A percentile compares a stretch with the other conserved stretches of the same genome.
phyloP scores from a whole-genome alignment of 192 early-diverging fungal species.

The Neocallimastix lanati region DNA sequence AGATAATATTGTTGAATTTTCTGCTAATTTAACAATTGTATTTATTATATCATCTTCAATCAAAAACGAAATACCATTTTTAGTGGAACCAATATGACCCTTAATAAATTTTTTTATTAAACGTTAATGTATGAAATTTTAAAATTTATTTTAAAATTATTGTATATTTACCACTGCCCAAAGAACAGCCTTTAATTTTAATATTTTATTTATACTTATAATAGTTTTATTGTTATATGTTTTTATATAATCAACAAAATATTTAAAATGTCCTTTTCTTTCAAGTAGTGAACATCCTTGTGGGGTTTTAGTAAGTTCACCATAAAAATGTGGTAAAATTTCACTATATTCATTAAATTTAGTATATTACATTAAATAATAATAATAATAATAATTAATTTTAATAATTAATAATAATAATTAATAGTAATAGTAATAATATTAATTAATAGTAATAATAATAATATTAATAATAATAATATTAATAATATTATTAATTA shows the following conservation, averaged over 20 bases:
- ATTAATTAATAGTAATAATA: too few relatives aligned
- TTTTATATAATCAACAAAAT: slow-evolving; percentile 39
- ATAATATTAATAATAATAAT: too few relatives aligned
- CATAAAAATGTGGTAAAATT: slow-evolving; percentile 58
- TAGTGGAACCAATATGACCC: not conserved
- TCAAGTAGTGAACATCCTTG: slow-evolving; percentile 48
- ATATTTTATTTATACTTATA: slow-evolving; percentile 11
- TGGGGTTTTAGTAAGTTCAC: slow-evolving; percentile 52
- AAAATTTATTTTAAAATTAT: too few relatives aligned
- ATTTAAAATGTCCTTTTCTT: slow-evolving; percentile 42
- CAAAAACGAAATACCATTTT: not conserved
- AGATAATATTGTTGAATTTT: not conserved
- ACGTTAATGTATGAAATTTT: too few relatives aligned
- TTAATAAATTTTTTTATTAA: too few relatives aligned
- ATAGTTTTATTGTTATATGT: slow-evolving; percentile 16
- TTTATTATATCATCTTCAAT: not conserved
- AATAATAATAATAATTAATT: too few relatives aligned
- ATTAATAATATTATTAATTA: too few relatives aligned
- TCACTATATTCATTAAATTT: slow-evolving; percentile 6
- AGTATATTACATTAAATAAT: too few relatives aligned
- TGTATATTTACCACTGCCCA: slow-evolving; percentile 50
- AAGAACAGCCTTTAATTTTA: slow-evolving; percentile 49
- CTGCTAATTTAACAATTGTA: not conserved
- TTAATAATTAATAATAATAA: too few relatives aligned
- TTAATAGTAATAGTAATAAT: too few relatives aligned